Conservation (phyloP, 345 rosid genomes). For the Eutrema heterophyllum region DNA sequence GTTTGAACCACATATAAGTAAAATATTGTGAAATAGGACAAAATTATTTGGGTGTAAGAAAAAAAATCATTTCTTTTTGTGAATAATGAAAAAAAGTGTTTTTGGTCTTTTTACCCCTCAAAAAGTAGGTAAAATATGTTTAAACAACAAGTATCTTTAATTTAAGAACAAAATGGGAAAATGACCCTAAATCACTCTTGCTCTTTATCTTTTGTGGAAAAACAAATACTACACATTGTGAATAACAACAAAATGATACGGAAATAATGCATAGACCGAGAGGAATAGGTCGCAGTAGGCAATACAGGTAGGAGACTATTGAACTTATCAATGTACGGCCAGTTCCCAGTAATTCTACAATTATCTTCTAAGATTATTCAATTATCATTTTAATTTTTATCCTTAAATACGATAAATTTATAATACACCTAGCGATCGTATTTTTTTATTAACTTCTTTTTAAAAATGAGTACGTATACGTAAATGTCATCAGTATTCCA, state of each 20-base stretch:
- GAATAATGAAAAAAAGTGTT: too few relatives aligned
- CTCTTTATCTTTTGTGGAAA: conserved; percentile 5
- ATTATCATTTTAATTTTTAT: neutral
- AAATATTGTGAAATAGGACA: too few relatives aligned
- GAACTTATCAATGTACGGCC: conserved; percentile 30
- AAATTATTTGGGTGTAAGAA: too few relatives aligned
- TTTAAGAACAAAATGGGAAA: too few relatives aligned
- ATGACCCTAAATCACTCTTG: too few relatives aligned
- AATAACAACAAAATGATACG: conserved; percentile 23
- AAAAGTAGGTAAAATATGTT: too few relatives aligned
- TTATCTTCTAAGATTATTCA: neutral
- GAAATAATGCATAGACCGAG: conserved; percentile 17
- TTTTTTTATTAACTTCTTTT: neutral
- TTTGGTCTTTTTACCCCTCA: too few relatives aligned
- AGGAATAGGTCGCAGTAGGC: conserved; percentile 21
- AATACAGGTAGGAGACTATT: conserved; percentile 14
- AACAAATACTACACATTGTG: conserved; percentile 5
- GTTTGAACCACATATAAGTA: too few relatives aligned
- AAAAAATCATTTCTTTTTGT: too few relatives aligned
- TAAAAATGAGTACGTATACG: too few relatives aligned
- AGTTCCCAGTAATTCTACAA: conserved; percentile 15
- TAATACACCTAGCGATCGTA: neutral
- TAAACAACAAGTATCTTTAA: too few relatives aligned
- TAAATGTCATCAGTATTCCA: too few relatives aligned
- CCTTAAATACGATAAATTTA: neutral